Conservation (phyloP, 345 rosid species). For the Salix udensis region DNA sequence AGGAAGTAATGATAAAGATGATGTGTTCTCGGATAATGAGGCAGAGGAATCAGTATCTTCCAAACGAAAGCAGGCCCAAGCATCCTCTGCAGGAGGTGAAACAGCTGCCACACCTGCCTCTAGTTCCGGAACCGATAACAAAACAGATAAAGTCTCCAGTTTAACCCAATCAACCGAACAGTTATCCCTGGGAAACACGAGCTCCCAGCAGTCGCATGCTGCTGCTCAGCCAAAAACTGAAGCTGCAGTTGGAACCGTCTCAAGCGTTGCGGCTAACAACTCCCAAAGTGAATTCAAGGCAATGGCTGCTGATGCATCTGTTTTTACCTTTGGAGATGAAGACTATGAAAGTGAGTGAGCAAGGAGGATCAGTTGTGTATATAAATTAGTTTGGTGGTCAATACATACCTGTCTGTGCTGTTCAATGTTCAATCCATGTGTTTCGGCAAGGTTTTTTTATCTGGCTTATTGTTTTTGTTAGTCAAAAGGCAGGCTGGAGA, state of each 20-base stretch:
- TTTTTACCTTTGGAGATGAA: constrained; percentile 82
- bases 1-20: constrained; percentile 52
- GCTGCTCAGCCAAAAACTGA: constrained; percentile 19
- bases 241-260: constrained; percentile 23
- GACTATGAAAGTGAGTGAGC: constrained; percentile 68
- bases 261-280: constrained; percentile 17
- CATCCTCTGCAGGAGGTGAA: constrained; percentile 29
- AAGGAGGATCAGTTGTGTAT: neutral
- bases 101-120: constrained; percentile 1
- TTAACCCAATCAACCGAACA: constrained; percentile 44
- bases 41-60: constrained; percentile 54
- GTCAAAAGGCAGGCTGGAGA: neutral
- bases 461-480: neutral
- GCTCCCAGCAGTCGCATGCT: constrained; percentile 1
- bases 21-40: constrained; percentile 80
- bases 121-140: constrained; percentile 16
- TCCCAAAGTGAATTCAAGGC: constrained; percentile 60
- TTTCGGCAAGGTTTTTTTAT: neutral
- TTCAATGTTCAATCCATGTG: neutral
- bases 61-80: constrained; percentile 20
- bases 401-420: neutral
- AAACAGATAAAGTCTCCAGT: constrained; percentile 38
- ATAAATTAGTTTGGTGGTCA: constrained; percentile 11
- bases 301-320: constrained; percentile 87
- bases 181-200: constrained; percentile 34